Evolutionary conservation across 768 basidiomycete species (phyloP).

Genomic region (Amanita rimosa): DNA sequence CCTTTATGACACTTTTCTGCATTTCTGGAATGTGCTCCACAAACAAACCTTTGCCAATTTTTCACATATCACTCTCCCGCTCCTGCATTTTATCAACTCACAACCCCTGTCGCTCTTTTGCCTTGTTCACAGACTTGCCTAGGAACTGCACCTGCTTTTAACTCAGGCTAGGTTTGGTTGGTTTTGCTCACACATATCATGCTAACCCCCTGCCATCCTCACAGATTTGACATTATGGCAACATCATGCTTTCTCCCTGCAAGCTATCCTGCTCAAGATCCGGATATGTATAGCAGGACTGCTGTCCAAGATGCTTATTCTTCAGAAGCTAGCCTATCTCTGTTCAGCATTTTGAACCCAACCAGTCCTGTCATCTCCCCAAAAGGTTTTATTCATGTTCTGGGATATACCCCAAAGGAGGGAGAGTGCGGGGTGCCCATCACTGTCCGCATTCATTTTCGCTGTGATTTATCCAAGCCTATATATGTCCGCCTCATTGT

Average conservation of each 20-base stretch:
- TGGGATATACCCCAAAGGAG: conserved; percentile 51
- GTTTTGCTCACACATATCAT: neutral
- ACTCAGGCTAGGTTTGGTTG: conserved; percentile 2
- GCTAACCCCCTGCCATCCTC: conserved; percentile 1
- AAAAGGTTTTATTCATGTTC: conserved; percentile 48
- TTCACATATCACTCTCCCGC: conserved; percentile 7
- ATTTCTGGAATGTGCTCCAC: conserved; percentile 6
- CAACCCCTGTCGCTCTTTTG: conserved; percentile 7
- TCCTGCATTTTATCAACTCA: conserved; percentile 7
- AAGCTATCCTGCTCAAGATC: neutral
- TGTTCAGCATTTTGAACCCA: conserved; percentile 6
- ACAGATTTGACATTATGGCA: conserved; percentile 2
- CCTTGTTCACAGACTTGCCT: conserved; percentile 6
- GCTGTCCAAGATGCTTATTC: neutral
- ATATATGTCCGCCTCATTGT: conserved; percentile 68
- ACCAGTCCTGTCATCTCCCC: conserved; percentile 30
- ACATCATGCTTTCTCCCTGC: conserved; percentile 1
- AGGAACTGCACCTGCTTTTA: neutral
- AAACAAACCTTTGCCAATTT: conserved; percentile 4
- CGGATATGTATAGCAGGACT: neutral
- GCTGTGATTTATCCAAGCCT: conserved; percentile 33
- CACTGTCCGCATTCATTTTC: conserved; percentile 52
- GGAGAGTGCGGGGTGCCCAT: conserved; percentile 56
- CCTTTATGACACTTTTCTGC: conserved; percentile 6
- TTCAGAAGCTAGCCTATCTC: neutral